These are phyloP conservation scores for Podaxis carcinomalis DNA, from an alignment of 768 basidiomycete species.

Conservation along the genomic window DNA sequence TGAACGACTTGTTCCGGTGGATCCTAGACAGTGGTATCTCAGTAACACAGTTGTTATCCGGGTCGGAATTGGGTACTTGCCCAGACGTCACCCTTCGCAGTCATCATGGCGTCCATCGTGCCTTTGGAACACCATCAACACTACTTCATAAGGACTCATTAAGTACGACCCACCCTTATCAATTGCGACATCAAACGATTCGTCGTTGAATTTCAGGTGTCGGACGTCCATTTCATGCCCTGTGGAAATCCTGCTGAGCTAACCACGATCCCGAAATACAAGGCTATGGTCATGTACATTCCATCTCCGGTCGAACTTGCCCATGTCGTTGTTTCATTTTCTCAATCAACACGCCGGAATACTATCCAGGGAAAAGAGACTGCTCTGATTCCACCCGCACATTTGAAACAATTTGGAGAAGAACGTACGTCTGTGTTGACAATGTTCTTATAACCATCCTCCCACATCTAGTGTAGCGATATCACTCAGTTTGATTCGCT, in stretches of 20 bases:
- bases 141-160: neutral
- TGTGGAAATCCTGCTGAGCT: constrained; percentile 20
- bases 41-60: too few relatives aligned
- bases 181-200: constrained; percentile 72
- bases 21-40: constrained; percentile 39
- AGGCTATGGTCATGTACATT: constrained; percentile 40
- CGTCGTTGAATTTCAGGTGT: constrained; percentile 52
- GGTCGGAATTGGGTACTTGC: constrained; percentile 26
- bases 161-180: constrained; percentile 58
- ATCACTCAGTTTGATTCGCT: neutral
- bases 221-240: constrained; percentile 88
- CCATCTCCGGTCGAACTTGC: constrained; percentile 56
- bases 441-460: constrained; percentile 79
- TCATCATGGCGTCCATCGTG: constrained; percentile 91
- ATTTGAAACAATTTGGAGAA: neutral
- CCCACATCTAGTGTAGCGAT: constrained; percentile 61
- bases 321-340: constrained; percentile 62
- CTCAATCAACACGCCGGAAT: constrained; percentile 70
- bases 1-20: constrained; percentile 68
- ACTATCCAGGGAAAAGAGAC: constrained; percentile 35
- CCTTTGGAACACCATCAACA: constrained; percentile 24
- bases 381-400: neutral
- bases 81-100: constrained; percentile 80
- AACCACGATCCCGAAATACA: neutral
- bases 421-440: constrained; percentile 68